Evolutionary conservation across 306 rosid genomes (phyloP), one percentile per base, ranked within the genome.

Genomic region (Cucumis melo): DNA sequence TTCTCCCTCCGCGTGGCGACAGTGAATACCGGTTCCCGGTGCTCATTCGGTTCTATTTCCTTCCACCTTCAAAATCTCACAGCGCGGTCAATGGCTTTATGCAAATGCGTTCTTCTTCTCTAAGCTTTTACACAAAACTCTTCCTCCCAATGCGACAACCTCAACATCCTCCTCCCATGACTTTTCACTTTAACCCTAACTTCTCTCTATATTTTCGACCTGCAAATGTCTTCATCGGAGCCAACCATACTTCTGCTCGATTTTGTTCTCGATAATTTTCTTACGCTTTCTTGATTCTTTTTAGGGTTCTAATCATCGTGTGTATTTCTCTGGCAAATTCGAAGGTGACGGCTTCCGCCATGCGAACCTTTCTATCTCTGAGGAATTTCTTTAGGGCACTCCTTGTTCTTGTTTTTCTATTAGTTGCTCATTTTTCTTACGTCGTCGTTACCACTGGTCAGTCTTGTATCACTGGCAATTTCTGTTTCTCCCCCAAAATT

Each of bases 241-340:
- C 91, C 14, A 95, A 95, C 84, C 99, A 92, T 80, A 92, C 96
- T 78, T 88, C 96, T 59, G 88, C 99, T 39, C 89, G 99, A 11
- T 95, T 95, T 84, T 90, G 96, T 82, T 89, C 91, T 42, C 83
- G 99, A 23, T 95, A 89, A 78, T 19, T 6, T 39, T 10, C 24
- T 44, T 17, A 4, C 36, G 36, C 4, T 19, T 2, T 44, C 11
- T 23, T 5, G 0, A 3, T 20, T 50, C 46, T 42, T 14, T 0
- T 8, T n/a, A n/a, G 36, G 11, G 3, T 21, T 61, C 8, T 62
- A 9, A 27, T 63, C n/a, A n/a, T n/a, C n/a, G n/a, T 23, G 44
- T 27, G n/a, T 21, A 63, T 70, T 48, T 24, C 44, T 24, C 23
- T 19, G 2, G 41, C 60, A 56, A 34, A n/a, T 21, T 12, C 23